Percentiles rank a stretch among this genome's conserved stretches.
Evolutionary conservation across 1,284 basidiomycete genomes (phyloP).

Genomic region (Sanghuangporus baumii): DNA sequence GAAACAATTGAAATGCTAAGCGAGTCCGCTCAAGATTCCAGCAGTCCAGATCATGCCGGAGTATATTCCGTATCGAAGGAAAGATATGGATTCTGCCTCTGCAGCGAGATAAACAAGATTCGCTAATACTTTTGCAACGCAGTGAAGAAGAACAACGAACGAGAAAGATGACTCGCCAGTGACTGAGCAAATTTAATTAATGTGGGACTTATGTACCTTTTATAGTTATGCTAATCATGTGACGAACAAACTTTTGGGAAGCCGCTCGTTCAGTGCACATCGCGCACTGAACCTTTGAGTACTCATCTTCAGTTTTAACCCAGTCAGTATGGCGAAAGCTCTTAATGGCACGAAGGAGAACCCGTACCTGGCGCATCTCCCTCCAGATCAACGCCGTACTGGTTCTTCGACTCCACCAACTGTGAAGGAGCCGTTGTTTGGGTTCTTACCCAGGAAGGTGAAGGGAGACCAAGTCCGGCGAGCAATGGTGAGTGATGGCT

Average conservation of each 20-base stretch:
- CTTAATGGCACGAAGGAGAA: slow-evolving; percentile 34
- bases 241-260: background rate
- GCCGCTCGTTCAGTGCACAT: background rate
- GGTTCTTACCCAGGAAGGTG: slow-evolving; percentile 77
- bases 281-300: background rate
- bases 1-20: background rate
- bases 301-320: background rate
- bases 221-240: too few relatives aligned
- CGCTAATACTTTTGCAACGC: too few relatives aligned
- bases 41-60: too few relatives aligned
- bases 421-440: slow-evolving; percentile 59
- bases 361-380: slow-evolving; percentile 51
- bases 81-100: too few relatives aligned
- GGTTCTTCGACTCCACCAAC: slow-evolving; percentile 26
- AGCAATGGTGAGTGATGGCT: slow-evolving; percentile 55
- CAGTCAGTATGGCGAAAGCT: background rate
- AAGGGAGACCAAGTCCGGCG: slow-evolving; percentile 63
- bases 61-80: too few relatives aligned
- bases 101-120: too few relatives aligned
- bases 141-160: too few relatives aligned
- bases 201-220: too few relatives aligned
- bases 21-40: too few relatives aligned
- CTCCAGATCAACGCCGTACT: slow-evolving; percentile 27
- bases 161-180: too few relatives aligned
- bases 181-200: too few relatives aligned